A percentile compares a stretch with the other conserved stretches of the same genome.
phyloP scores from a whole-genome alignment of 805 yeast genomes.

The Candida broadrunensis region DNA sequence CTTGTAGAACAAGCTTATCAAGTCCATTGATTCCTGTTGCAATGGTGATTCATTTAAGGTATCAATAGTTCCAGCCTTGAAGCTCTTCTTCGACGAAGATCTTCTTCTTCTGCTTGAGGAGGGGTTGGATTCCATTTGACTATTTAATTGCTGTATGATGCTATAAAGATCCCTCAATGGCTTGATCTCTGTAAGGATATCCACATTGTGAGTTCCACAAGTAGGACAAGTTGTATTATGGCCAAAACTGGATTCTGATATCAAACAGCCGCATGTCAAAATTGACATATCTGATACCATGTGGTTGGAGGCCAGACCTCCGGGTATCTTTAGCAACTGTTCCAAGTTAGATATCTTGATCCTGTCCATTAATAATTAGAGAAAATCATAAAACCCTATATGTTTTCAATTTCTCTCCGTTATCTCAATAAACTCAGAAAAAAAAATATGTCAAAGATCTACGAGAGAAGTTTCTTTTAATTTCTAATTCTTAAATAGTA shows the following conservation, averaged over 20 bases:
- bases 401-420: no score
- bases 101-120: slow-evolving; percentile 10
- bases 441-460: no score
- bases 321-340: slow-evolving; percentile 22
- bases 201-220: slow-evolving; percentile 18
- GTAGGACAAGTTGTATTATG: slow-evolving; percentile 17
- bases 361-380: slow-evolving; percentile 12
- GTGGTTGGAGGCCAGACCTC: slow-evolving; percentile 4
- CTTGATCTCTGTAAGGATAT: slow-evolving; percentile 22
- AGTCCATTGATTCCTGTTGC: slow-evolving; percentile 23
- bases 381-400: no score
- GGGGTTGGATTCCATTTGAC: slow-evolving; percentile 1
- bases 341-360: slow-evolving; percentile 20
- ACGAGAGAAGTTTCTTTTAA: no score
- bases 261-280: slow-evolving; percentile 41
- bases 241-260: slow-evolving; percentile 29
- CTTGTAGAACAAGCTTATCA: slow-evolving; percentile 35
- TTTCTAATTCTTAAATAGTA: no score
- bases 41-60: slow-evolving; percentile 1
- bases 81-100: slow-evolving; percentile 20
- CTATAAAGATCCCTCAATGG: slow-evolving; percentile 33
- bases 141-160: slow-evolving; percentile 18
- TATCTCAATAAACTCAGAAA: no score
- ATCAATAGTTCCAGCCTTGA: slow-evolving; percentile 5
- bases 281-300: slow-evolving; percentile 31